Evolutionary conservation across 441 rosid genomes (phyloP).

Genomic region (Pelargonium australe): DNA sequence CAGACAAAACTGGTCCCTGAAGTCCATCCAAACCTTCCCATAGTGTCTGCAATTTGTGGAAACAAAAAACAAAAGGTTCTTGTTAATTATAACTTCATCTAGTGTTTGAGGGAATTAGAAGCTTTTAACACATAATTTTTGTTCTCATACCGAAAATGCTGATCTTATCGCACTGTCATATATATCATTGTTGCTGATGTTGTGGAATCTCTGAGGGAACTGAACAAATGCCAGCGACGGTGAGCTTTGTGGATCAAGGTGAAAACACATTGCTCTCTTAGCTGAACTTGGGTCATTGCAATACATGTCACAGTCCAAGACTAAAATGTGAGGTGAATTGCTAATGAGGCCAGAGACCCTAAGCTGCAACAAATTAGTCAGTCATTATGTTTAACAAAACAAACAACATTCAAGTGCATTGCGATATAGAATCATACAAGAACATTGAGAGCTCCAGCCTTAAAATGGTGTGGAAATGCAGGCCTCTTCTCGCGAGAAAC

Average conservation of each 20-base stretch:
- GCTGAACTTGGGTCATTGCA: constrained; percentile 39
- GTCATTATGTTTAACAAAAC: not conserved
- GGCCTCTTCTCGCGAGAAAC: constrained; percentile 48
- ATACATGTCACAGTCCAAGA: constrained; percentile 42
- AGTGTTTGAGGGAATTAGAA: too few species aligned
- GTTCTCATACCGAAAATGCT: constrained; percentile 19
- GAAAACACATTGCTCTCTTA: constrained; percentile 42
- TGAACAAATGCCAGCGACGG: constrained; percentile 29
- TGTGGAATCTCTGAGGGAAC: constrained; percentile 41
- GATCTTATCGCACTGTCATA: constrained; percentile 24
- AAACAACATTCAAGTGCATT: not conserved
- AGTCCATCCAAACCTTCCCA: constrained; percentile 38
- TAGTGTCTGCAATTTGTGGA: constrained; percentile 11
- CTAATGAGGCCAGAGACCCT: constrained; percentile 35
- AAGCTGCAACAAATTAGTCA: constrained; percentile 24
- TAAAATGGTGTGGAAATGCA: constrained; percentile 34
- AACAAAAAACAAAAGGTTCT: too few species aligned
- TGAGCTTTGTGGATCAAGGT: constrained; percentile 27
- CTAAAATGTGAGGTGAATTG: constrained; percentile 35
- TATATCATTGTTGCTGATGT: constrained; percentile 35
- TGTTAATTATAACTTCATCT: too few species aligned
- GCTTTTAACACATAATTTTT: too few species aligned
- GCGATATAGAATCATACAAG: constrained; percentile 22
- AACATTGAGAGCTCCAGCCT: constrained; percentile 48
- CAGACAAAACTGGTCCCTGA: constrained; percentile 31